Percentiles rank a stretch among this genome's conserved stretches.
phyloP scores from a whole-genome alignment of 495 filamentous ascomycete species.

The Hypoxylon fuscum region DNA sequence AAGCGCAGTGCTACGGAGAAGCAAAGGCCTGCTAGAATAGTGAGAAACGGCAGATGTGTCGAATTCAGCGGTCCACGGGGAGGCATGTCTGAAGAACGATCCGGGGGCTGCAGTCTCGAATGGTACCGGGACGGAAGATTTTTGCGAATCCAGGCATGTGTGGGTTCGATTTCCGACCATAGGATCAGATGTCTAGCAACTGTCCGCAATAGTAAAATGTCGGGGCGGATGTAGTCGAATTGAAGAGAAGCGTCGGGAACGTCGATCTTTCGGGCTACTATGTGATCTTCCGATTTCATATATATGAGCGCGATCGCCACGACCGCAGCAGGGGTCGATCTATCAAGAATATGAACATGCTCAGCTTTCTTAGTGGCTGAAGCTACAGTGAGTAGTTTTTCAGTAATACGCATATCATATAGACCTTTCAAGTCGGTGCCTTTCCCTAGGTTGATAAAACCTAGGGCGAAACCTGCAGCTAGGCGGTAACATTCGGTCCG shows the following conservation, averaged over 20 bases:
- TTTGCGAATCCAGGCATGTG: slow-evolving; percentile 73
- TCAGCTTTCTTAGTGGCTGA: slow-evolving; percentile 87
- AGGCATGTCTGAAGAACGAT: slow-evolving; percentile 15
- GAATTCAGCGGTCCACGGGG: slow-evolving; percentile 42
- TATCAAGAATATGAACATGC: slow-evolving; percentile 88
- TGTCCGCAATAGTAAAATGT: slow-evolving; percentile 89
- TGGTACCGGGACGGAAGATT: slow-evolving; percentile 77
- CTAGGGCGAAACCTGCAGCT: slow-evolving; percentile 91
- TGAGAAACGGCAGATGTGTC: slow-evolving; percentile 81
- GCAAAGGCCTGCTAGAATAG: slow-evolving; percentile 88
- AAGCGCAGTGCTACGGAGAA: slow-evolving; percentile 85
- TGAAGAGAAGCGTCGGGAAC: slow-evolving; percentile 87
- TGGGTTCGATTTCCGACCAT: slow-evolving; percentile 83
- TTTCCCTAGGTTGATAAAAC: slow-evolving; percentile 93
- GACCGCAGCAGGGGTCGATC: slow-evolving; percentile 88
- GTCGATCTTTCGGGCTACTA: slow-evolving; percentile 91
- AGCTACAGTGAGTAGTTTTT: slow-evolving; percentile 84
- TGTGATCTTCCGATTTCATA: slow-evolving; percentile 93
- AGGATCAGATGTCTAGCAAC: slow-evolving; percentile 92
- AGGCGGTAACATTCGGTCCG: slow-evolving; percentile 94
- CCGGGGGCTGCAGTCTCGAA: slow-evolving; percentile 46
- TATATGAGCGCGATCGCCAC: slow-evolving; percentile 93
- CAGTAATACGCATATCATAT: slow-evolving; percentile 92
- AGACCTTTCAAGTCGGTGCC: slow-evolving; percentile 87
- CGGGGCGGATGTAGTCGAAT: slow-evolving; percentile 94